These are phyloP conservation scores for Rutstroemia sp. DNA, from an alignment of 2,329 filamentous ascomycete species.

Conservation along the genomic window DNA sequence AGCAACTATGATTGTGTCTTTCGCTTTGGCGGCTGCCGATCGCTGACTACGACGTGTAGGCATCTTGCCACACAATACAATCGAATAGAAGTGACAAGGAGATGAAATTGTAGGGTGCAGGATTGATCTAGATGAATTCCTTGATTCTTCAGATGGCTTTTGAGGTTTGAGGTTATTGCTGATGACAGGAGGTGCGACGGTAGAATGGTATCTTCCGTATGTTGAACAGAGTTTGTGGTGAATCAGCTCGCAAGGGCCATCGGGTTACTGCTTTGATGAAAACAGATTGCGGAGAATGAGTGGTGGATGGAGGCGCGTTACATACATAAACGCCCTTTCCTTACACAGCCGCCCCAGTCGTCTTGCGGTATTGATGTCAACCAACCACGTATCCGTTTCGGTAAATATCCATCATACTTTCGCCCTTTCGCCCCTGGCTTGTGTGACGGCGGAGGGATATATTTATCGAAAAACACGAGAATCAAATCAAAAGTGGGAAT, in stretches of 20 bases:
- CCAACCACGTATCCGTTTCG: constrained; percentile 3
- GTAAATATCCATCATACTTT: not conserved
- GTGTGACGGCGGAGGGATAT: not conserved
- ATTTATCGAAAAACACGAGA: not conserved
- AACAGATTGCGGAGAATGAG: constrained; percentile 9
- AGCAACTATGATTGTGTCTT: constrained; percentile 26
- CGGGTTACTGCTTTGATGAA: constrained; percentile 21
- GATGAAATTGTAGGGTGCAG: not conserved
- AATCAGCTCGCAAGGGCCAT: constrained; percentile 15
- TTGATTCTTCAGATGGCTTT: constrained; percentile 2
- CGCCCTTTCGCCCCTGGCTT: not conserved
- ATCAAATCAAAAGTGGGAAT: constrained; percentile 5
- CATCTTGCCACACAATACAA: constrained; percentile 17
- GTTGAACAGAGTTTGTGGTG: constrained; percentile 8
- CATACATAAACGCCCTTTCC: constrained; percentile 13
- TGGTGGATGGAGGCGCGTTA: constrained; percentile 10
- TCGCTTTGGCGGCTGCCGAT: constrained; percentile 23
- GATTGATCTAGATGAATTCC: constrained; percentile 6
- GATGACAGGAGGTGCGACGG: not conserved
- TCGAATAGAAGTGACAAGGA: constrained; percentile 2
- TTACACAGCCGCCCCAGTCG: not conserved
- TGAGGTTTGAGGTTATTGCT: constrained; percentile 7
- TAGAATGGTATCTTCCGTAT: not conserved
- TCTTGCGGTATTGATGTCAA: not conserved
- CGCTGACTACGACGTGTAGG: constrained; percentile 26